Percentiles rank a stretch among this genome's conserved stretches.
Conservation (phyloP, 2,329 filamentous ascomycete genomes). For the Microsporum audouinii region DNA sequence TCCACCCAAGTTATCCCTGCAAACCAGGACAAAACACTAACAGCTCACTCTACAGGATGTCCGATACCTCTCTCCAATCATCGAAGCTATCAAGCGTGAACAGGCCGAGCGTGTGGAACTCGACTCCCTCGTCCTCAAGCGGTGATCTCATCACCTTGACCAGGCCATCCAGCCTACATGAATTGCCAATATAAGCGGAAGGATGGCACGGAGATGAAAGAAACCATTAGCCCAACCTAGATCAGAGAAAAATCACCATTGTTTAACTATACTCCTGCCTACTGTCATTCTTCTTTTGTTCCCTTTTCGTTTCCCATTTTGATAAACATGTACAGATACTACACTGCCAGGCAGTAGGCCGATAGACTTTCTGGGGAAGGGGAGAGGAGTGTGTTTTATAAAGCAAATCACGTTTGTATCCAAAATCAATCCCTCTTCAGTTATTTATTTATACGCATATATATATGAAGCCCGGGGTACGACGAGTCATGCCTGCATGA, state of each 20-base stretch:
- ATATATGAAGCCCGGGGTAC: neutral
- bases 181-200: neutral
- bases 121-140: conserved; percentile 51
- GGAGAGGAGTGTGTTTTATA: neutral
- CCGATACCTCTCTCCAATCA: conserved; percentile 55
- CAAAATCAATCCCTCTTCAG: neutral
- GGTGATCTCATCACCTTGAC: conserved; percentile 6
- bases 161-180: neutral
- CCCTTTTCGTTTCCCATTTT: conserved; percentile 3
- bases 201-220: neutral
- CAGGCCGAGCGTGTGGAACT: conserved; percentile 56
- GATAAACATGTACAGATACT: conserved; percentile 8
- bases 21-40: neutral
- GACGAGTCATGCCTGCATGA: conserved; percentile 27
- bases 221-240: neutral
- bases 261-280: neutral
- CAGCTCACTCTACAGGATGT: conserved; percentile 43
- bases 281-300: neutral
- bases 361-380: neutral
- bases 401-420: neutral
- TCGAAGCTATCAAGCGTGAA: conserved; percentile 58
- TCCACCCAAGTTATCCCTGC: conserved; percentile 10
- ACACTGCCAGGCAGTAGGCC: neutral
- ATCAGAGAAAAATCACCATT: neutral
- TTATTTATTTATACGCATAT: neutral